These are phyloP conservation scores for Alternaria hordeiaustralica DNA, from an alignment of 2,329 filamentous ascomycete species.

Conservation along the genomic window DNA sequence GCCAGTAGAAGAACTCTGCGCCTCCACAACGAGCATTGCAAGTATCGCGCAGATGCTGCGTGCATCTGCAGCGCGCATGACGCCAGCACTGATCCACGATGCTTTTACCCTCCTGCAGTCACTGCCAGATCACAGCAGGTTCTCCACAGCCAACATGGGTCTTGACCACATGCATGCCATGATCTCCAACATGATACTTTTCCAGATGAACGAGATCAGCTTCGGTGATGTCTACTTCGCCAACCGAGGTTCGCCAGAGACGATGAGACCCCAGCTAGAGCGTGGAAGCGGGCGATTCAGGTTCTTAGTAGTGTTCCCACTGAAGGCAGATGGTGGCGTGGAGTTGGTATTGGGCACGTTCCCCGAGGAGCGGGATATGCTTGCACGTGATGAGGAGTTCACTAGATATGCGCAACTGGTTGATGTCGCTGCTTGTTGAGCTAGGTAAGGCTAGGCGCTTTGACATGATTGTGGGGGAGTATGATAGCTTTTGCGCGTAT, in stretches of 20 bases:
- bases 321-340: slow-evolving; percentile 32
- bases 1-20: slow-evolving; percentile 29
- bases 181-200: slow-evolving; percentile 36
- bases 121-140: slow-evolving; percentile 22
- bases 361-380: slow-evolving; percentile 54
- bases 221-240: slow-evolving; percentile 31
- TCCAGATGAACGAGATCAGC: slow-evolving; percentile 21
- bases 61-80: slow-evolving; percentile 28
- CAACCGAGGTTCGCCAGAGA: slow-evolving; percentile 28
- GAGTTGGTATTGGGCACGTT: slow-evolving; percentile 23
- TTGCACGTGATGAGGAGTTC: slow-evolving; percentile 55
- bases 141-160: slow-evolving; percentile 30
- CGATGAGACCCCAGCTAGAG: slow-evolving; percentile 36
- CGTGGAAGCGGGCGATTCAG: slow-evolving; percentile 30
- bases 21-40: slow-evolving; percentile 26
- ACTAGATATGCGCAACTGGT: slow-evolving; percentile 39
- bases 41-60: slow-evolving; percentile 30
- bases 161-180: slow-evolving; percentile 31
- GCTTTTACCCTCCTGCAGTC: slow-evolving; percentile 33
- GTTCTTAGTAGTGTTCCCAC: slow-evolving; percentile 34
- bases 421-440: not conserved
- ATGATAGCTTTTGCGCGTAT: not conserved
- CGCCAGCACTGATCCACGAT: slow-evolving; percentile 32
- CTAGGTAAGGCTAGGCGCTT: not conserved
- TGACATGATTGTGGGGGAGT: not conserved